Percentiles rank a stretch among this genome's conserved stretches.
Conservation (phyloP, 169 alveolate genomes). For the Eimeria maxima region DNA sequence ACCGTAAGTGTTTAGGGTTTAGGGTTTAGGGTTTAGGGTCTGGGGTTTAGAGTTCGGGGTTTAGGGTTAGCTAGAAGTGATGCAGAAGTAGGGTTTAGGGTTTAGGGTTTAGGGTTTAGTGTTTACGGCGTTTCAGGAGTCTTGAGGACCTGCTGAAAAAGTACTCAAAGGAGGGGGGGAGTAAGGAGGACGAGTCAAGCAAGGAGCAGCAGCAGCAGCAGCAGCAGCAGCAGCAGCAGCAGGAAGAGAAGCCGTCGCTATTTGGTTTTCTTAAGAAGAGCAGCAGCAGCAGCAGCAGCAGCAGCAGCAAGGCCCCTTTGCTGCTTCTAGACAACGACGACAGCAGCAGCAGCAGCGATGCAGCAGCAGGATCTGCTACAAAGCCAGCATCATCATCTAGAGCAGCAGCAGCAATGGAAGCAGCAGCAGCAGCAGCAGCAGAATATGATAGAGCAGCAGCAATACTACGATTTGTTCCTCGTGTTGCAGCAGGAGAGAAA, state of each 20-base stretch:
- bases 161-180: not conserved
- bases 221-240: not conserved
- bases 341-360: not conserved
- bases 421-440: conserved; percentile 77
- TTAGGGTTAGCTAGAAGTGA: not conserved
- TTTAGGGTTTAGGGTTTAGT: conserved; percentile 3
- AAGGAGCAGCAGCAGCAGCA: not conserved
- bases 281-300: conserved; percentile 59
- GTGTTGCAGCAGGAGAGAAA: conserved; percentile 52
- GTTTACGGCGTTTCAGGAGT: not conserved
- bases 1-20: conserved; percentile 50
- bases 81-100: not conserved
- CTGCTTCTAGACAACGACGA: not conserved
- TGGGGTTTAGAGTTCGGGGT: not conserved
- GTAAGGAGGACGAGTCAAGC: not conserved
- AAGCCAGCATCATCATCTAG: not conserved
- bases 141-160: conserved; percentile 17
- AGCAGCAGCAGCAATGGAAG: not conserved
- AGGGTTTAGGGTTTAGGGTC: conserved; percentile 31
- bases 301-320: not conserved
- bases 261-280: not conserved
- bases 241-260: not conserved
- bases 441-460: conserved; percentile 59
- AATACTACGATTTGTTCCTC: conserved; percentile 41
- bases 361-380: conserved; percentile 49